Evolutionary conservation across 2,329 filamentous ascomycete genomes (phyloP).

Genomic region (Alternaria gaisen): DNA sequence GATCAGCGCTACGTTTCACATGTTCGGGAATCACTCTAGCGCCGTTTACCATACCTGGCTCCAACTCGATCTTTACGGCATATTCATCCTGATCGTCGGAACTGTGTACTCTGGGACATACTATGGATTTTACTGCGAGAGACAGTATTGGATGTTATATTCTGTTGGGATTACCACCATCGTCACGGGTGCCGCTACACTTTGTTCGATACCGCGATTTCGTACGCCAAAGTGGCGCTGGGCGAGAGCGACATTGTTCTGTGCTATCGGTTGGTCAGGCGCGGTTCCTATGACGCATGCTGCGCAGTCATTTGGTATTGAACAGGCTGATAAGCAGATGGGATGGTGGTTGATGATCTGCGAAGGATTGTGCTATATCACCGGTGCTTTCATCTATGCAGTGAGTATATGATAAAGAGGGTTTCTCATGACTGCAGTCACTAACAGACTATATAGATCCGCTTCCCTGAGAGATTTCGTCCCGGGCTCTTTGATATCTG

Average conservation of each 20-base stretch:
- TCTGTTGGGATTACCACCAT: constrained; percentile 5
- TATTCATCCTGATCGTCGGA: constrained; percentile 12
- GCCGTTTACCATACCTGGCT: constrained; percentile 13
- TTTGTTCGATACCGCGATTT: constrained; percentile 12
- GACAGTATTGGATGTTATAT: constrained; percentile 11
- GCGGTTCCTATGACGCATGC: constrained; percentile 18
- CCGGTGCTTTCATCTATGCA: constrained; percentile 12
- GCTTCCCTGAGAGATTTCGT: constrained; percentile 11
- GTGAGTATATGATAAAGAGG: neutral
- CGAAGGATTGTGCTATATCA: constrained; percentile 12
- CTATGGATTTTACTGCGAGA: constrained; percentile 14
- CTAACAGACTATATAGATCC: neutral
- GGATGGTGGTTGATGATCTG: constrained; percentile 15
- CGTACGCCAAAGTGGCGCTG: constrained; percentile 14
- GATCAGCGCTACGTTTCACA: constrained; percentile 13
- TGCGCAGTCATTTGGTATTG: constrained; percentile 13
- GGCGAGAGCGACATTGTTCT: constrained; percentile 12
- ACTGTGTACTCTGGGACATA: constrained; percentile 17
- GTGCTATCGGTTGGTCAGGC: constrained; percentile 15
- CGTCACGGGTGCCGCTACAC: constrained; percentile 3
- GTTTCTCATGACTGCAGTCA: too few relatives aligned
- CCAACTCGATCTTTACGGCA: constrained; percentile 10
- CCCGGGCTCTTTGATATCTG: constrained; percentile 10
- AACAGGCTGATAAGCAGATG: constrained; percentile 16
- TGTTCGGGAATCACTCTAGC: constrained; percentile 12